A percentile compares a stretch with the other conserved stretches of the same genome.
phyloP scores from a whole-genome alignment of 306 rosid genomes.

The Herpetospermum pedunculosum region DNA sequence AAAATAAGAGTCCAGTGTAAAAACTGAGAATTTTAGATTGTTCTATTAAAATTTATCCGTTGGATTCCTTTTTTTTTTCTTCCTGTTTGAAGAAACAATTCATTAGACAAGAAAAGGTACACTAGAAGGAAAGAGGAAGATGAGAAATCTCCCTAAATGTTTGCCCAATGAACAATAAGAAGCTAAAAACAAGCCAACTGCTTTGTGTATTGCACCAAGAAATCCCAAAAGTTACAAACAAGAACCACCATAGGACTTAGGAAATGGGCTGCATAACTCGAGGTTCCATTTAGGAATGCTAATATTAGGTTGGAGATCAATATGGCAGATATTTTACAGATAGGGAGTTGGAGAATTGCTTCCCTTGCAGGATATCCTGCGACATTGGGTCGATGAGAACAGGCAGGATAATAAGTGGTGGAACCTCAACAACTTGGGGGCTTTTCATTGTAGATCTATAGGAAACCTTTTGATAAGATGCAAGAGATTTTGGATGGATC shows the following conservation, averaged over 20 bases:
- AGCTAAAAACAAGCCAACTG: neutral
- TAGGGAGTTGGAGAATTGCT: neutral
- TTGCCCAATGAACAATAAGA: neutral
- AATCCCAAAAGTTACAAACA: neutral
- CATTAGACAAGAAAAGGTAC: neutral
- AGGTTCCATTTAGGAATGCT: neutral
- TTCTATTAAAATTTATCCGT: neutral
- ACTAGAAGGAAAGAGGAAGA: conserved; percentile 3
- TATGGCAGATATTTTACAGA: neutral
- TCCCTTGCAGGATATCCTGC: neutral
- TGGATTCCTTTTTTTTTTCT: too few relatives aligned
- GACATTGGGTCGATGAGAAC: neutral
- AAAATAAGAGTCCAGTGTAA: neutral
- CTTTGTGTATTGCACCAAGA: neutral
- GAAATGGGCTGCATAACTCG: neutral
- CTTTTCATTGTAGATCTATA: neutral
- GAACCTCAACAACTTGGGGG: neutral
- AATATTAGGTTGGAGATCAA: neutral
- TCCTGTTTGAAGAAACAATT: neutral
- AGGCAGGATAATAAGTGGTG: neutral
- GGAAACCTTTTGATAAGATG: neutral
- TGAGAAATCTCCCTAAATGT: neutral
- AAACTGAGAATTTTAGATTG: neutral
- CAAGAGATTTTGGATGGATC: neutral
- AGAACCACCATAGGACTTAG: neutral